Evolutionary conservation across 2,329 filamentous ascomycete species (phyloP).

Genomic region (Colletotrichum abscissum): DNA sequence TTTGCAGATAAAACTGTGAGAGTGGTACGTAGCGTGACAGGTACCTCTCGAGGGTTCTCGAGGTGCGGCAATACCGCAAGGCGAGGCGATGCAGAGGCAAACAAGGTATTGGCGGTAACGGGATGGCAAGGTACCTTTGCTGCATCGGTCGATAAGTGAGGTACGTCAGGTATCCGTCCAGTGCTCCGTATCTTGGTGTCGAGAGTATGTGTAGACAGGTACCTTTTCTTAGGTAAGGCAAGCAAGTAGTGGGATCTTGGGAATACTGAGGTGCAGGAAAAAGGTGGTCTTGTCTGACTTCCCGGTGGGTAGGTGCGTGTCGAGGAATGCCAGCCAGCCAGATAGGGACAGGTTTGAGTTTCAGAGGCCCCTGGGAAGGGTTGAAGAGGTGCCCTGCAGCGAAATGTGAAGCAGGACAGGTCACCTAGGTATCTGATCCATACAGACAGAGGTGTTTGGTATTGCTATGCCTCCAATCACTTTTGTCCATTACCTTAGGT

Average conservation of each 20-base stretch:
- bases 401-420: constrained; percentile 7
- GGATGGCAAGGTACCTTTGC: background rate
- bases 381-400: constrained; percentile 18
- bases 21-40: constrained; percentile 28
- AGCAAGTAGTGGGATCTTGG: background rate
- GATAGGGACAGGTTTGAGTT: constrained; percentile 35
- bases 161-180: background rate
- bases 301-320: constrained; percentile 18
- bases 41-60: constrained; percentile 9
- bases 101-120: background rate
- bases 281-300: constrained; percentile 7
- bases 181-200: too few species aligned
- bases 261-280: constrained; percentile 3
- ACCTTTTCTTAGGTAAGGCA: background rate
- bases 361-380: constrained; percentile 31
- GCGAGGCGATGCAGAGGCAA: background rate
- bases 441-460: background rate
- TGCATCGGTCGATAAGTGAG: background rate
- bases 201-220: too few species aligned
- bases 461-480: background rate
- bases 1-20: constrained; percentile 31
- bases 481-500: too few species aligned
- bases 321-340: constrained; percentile 27
- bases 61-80: background rate
- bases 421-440: background rate